Conservation (phyloP, 805 yeast genomes). For the Ogataea allantospora region DNA sequence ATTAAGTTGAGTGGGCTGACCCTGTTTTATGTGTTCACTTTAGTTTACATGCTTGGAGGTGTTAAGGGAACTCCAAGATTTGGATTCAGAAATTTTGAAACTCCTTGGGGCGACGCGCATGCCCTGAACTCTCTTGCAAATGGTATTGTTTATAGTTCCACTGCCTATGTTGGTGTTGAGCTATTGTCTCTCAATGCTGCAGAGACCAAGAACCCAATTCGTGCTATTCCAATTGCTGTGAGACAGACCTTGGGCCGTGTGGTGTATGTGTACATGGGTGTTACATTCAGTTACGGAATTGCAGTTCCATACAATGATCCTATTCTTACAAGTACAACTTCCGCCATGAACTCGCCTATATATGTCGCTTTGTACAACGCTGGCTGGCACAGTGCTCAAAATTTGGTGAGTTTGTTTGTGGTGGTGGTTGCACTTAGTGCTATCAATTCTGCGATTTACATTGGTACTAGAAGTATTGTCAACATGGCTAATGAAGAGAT, state of each 20-base stretch:
- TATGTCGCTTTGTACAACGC: constrained; percentile 48
- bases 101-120: constrained; percentile 64
- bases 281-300: constrained; percentile 56
- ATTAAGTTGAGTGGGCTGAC: constrained; percentile 37
- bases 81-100: constrained; percentile 30
- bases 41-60: constrained; percentile 35
- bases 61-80: constrained; percentile 29
- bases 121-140: constrained; percentile 28
- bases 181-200: constrained; percentile 53
- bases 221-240: constrained; percentile 57
- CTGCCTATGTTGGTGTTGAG: constrained; percentile 76
- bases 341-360: constrained; percentile 48
- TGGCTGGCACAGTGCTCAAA: constrained; percentile 48
- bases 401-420: constrained; percentile 61
- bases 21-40: constrained; percentile 44
- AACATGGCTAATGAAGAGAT: constrained; percentile 61
- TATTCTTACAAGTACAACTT: constrained; percentile 36
- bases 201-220: constrained; percentile 57
- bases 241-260: constrained; percentile 56
- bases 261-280: constrained; percentile 49
- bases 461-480: constrained; percentile 67
- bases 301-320: constrained; percentile 59
- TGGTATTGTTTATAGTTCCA: constrained; percentile 57
- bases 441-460: constrained; percentile 65
- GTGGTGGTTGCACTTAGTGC: constrained; percentile 65